Base-by-base conservation (phyloP, 1,284 basidiomycete genomes). In the Trametes versicolor region DNA sequence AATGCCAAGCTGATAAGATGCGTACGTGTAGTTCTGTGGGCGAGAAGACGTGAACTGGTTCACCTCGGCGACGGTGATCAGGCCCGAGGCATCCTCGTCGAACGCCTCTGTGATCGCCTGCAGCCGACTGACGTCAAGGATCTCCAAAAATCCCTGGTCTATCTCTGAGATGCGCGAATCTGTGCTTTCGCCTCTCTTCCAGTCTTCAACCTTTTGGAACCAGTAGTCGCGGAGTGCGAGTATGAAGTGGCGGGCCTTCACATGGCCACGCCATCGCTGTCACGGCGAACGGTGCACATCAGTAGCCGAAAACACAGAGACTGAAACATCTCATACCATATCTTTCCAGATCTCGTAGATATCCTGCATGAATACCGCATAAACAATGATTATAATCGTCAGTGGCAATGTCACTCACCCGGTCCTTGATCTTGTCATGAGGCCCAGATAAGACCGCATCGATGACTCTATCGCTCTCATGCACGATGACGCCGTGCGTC, bases 71-170 rank as follows among this genome's bases (percentile, higher is more conserved):
- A 77, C 65, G 7, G 72, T 77, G 2, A 78, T 65, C 54, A 74
- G 77, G 0, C 75, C 74, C 13, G 67, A 71, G 0, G 69, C 73
- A 49, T 79, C 77, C n/a, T 73, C 72, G 56, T 78, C 77, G 41
- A 77, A 72, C 1, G 74, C 74, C 56, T 75, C 74, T 10, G 65
- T 34, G 41, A 75, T 66, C 4, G 79, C 76, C 60, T 81, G 82
- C 6, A 83, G 67, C 58, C 79, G 77, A 7, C 73, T 71, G 8
- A 79, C 68, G 52, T 78, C 80, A 59, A 85, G 78, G 65, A 80
- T 81, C 9, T 77, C 72, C n/a, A 81, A 64, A 0, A 82, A 78
- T 83, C 83, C 84, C 0, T 63, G 63, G 56, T 81, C 79, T 23
- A 58, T 8, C 6, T 17, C 41, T 13, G 15, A 7, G 15, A 43